Conservation (phyloP, 2,329 filamentous ascomycete genomes). For the Dothistroma pini region DNA sequence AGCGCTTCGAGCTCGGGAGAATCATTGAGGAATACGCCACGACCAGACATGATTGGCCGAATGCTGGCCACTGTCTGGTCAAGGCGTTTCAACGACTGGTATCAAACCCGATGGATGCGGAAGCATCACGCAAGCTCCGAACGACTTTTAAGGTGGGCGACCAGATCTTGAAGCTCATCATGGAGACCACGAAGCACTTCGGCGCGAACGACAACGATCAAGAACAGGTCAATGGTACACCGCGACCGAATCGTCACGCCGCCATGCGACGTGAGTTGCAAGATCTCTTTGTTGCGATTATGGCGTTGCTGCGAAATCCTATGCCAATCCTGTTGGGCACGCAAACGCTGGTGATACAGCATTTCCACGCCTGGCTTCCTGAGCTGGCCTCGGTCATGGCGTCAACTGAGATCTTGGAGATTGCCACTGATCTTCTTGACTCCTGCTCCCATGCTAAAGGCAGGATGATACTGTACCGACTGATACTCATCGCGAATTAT, state of each 20-base stretch:
- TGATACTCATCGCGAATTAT: slow-evolving; percentile 90
- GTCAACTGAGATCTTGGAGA: slow-evolving; percentile 81
- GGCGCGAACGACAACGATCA: slow-evolving; percentile 4
- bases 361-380: slow-evolving; percentile 96
- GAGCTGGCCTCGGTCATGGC: slow-evolving; percentile 74
- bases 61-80: slow-evolving; percentile 82
- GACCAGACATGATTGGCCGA: slow-evolving; percentile 85
- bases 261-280: slow-evolving; percentile 81
- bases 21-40: slow-evolving; percentile 90
- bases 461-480: slow-evolving; percentile 85
- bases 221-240: slow-evolving; percentile 10
- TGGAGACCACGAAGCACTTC: slow-evolving; percentile 76
- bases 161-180: slow-evolving; percentile 91
- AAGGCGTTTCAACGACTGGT: slow-evolving; percentile 81
- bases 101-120: slow-evolving; percentile 75
- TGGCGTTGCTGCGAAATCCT: slow-evolving; percentile 82
- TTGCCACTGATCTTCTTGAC: slow-evolving; percentile 91
- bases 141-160: slow-evolving; percentile 93
- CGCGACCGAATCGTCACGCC: slow-evolving; percentile 44
- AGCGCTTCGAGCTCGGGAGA: slow-evolving; percentile 85
- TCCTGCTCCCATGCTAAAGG: slow-evolving; percentile 84
- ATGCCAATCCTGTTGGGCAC: slow-evolving; percentile 86
- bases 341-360: slow-evolving; percentile 90
- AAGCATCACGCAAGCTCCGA: slow-evolving; percentile 77
- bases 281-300: slow-evolving; percentile 83